Percentiles rank a stretch among this genome's conserved stretches.
Conservation (phyloP, 2,329 filamentous ascomycete species). For the Trichoderma gracile region DNA sequence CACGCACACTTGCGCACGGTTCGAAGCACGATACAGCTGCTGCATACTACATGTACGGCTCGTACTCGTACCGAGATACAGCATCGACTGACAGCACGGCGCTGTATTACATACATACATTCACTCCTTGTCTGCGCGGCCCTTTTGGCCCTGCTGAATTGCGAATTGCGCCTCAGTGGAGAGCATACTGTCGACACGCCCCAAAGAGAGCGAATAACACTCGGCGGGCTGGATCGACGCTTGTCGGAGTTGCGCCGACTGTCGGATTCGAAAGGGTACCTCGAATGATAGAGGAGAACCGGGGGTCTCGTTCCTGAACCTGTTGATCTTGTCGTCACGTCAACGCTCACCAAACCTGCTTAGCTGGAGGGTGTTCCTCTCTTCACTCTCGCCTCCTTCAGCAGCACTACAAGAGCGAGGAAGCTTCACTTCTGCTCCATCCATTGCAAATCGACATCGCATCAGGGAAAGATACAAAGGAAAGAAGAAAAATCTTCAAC, state of each 20-base stretch:
- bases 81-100: no score
- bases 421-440: not conserved
- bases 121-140: not conserved
- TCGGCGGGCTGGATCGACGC: conserved; percentile 5
- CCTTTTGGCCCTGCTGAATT: not conserved
- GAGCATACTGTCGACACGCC: not conserved
- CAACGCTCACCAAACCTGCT: not conserved
- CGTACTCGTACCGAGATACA: no score
- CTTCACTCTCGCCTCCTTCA: not conserved
- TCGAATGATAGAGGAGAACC: not conserved
- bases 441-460: not conserved
- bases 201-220: not conserved
- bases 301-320: conserved; percentile 12
- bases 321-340: not conserved
- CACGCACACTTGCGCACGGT: conserved; percentile 3
- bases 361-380: no score
- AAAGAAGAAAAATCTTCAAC: not conserved
- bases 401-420: not conserved
- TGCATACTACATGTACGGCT: not conserved
- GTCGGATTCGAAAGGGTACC: conserved; percentile 10
- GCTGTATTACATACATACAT: no score
- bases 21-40: not conserved
- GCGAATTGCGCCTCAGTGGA: conserved; percentile 5
- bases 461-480: not conserved
- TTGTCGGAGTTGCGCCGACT: conserved; percentile 9